Conservation (phyloP, 2,329 filamentous ascomycete genomes). For the Aureobasidium namibiae region DNA sequence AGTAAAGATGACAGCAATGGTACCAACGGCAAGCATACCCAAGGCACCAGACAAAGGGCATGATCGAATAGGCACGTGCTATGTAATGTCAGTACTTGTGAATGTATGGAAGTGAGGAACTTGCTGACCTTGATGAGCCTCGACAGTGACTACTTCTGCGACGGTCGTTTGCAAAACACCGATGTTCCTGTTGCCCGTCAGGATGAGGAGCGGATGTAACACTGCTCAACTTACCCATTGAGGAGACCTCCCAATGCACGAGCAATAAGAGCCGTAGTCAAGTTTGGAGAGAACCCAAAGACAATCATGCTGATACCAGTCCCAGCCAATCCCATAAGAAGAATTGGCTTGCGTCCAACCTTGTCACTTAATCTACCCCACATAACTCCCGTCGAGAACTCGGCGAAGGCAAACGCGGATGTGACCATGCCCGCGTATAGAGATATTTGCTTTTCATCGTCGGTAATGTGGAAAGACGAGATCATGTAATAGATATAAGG, state of each 20-base stretch:
- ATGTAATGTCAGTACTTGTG: slow-evolving; percentile 12
- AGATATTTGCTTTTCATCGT: slow-evolving; percentile 70
- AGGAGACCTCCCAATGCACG: slow-evolving; percentile 82
- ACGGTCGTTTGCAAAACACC: slow-evolving; percentile 93
- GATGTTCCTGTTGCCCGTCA: slow-evolving; percentile 58
- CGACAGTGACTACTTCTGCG: slow-evolving; percentile 83
- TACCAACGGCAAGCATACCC: slow-evolving; percentile 49
- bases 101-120: background rate
- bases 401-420: slow-evolving; percentile 89
- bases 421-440: slow-evolving; percentile 95
- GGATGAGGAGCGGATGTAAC: background rate
- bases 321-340: slow-evolving; percentile 80
- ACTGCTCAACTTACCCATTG: slow-evolving; percentile 61
- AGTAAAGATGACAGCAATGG: slow-evolving; percentile 11
- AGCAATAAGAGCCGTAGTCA: slow-evolving; percentile 76
- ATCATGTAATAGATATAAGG: slow-evolving; percentile 99
- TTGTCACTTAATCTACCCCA: slow-evolving; percentile 92
- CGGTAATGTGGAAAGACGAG: slow-evolving; percentile 76
- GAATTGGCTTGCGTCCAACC: slow-evolving; percentile 84
- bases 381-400: slow-evolving; percentile 84
- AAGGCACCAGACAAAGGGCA: slow-evolving; percentile 97
- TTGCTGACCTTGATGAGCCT: slow-evolving; percentile 77
- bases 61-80: slow-evolving; percentile 92
- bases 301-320: slow-evolving; percentile 87
- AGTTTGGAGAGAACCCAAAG: slow-evolving; percentile 80